These are phyloP conservation scores for Ophiostoma himal-ulmi DNA, from an alignment of 2,329 filamentous ascomycete species.

Conservation along the genomic window DNA sequence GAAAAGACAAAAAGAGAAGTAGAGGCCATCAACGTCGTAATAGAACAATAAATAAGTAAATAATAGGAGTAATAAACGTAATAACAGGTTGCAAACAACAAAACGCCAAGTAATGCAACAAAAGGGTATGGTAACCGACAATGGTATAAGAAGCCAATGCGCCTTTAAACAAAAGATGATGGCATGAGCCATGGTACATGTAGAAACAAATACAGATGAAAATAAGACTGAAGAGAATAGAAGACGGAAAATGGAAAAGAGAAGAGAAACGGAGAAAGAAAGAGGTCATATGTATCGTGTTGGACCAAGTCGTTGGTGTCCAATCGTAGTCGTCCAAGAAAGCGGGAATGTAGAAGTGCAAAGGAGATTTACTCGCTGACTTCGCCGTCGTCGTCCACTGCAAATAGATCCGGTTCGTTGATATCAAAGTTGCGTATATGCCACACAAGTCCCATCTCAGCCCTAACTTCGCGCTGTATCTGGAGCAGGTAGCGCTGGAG, in stretches of 20 bases:
- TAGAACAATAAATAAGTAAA: neutral
- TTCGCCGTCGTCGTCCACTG: conserved; percentile 30
- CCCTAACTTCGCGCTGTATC: conserved; percentile 72
- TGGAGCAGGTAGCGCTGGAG: conserved; percentile 78
- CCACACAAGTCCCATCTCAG: conserved; percentile 43
- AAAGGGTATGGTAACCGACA: conserved; percentile 19
- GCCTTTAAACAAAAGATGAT: conserved; percentile 15
- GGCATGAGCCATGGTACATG: conserved; percentile 7
- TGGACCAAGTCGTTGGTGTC: neutral
- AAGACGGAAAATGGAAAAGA: neutral
- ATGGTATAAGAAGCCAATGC: conserved; percentile 20
- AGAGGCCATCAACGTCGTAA: neutral
- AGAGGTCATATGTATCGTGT: neutral
- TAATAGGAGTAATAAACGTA: neutral
- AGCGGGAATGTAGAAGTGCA: neutral
- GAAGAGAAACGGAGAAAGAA: neutral
- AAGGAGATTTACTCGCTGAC: conserved; percentile 31
- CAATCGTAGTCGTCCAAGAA: neutral
- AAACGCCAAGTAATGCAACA: conserved; percentile 20
- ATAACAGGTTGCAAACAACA: neutral
- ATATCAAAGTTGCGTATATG: conserved; percentile 21
- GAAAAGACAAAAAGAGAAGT: neutral
- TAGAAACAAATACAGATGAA: conserved; percentile 8
- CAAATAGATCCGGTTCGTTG: conserved; percentile 21
- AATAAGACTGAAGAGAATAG: neutral